A percentile compares a stretch with the other conserved stretches of the same genome.
phyloP scores from a whole-genome alignment of 345 rosid species.

The Pistacia vera region DNA sequence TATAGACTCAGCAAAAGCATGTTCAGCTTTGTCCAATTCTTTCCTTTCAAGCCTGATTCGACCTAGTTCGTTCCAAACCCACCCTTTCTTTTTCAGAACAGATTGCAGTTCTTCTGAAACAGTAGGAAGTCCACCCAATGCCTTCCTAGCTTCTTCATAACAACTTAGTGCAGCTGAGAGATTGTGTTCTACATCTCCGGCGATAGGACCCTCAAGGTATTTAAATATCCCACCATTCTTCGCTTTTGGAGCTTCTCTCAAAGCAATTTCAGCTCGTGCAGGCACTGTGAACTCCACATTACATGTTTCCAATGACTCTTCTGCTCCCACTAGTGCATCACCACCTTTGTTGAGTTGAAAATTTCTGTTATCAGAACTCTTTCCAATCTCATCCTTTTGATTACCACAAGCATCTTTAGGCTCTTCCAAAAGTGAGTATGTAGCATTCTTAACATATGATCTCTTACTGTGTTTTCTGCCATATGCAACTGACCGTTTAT shows the following conservation, averaged over 20 bases:
- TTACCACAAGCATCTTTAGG: slow-evolving; percentile 33
- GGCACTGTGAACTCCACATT: slow-evolving; percentile 26
- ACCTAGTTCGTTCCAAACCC: slow-evolving; percentile 93
- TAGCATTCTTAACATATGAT: slow-evolving; percentile 36
- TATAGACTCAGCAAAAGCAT: slow-evolving; percentile 81
- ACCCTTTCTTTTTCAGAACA: slow-evolving; percentile 75
- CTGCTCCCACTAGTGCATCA: slow-evolving; percentile 23
- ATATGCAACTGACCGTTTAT: slow-evolving; percentile 33
- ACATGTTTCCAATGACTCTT: slow-evolving; percentile 17
- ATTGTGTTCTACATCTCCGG: slow-evolving; percentile 66
- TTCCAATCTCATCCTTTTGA: slow-evolving; percentile 30
- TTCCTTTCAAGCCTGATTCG: slow-evolving; percentile 71
- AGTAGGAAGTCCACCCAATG: slow-evolving; percentile 61
- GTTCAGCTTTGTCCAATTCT: slow-evolving; percentile 74
- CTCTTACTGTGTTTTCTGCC: slow-evolving; percentile 68
- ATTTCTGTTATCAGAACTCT: slow-evolving; percentile 17
- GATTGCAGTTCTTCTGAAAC: slow-evolving; percentile 57
- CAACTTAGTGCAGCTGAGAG: slow-evolving; percentile 68
- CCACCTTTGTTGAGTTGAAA: slow-evolving; percentile 22
- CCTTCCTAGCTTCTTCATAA: slow-evolving; percentile 75
- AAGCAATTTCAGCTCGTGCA: slow-evolving; percentile 26
- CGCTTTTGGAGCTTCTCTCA: slow-evolving; percentile 30
- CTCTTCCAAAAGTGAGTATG: slow-evolving; percentile 30
- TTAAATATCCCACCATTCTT: slow-evolving; percentile 86
- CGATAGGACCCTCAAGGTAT: slow-evolving; percentile 46